Evolutionary conservation across 345 rosid genomes (phyloP), one percentile per base, ranked within the genome.

Genomic region (Corymbia maculata): DNA sequence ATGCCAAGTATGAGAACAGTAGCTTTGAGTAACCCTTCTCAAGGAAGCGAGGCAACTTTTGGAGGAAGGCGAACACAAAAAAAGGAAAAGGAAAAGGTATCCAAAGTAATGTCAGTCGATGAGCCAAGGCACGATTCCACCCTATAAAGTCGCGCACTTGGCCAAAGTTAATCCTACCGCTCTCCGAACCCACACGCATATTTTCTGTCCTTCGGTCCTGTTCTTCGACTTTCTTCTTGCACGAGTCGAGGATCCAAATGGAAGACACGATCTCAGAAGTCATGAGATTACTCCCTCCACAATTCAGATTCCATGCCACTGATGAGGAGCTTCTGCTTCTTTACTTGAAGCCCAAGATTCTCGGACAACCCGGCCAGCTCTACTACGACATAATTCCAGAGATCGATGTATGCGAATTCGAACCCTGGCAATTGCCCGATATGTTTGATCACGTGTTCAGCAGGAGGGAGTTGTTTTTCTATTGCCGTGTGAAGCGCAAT

Each of bases 371-470:
- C 26, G 13, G 30, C 4, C 75, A 88, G 55, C 42, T 84, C 66
- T 6, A 47, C 47, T 88, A 66, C 53, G 3, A 0, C 32, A 42
- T 49, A 36, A 92, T 95, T 55, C 88, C 89, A 64, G 93, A 93
- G 64, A 79, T 95, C 87, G 89, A 91, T 13, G 87, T 94, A 19
- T 86, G 86, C 86, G 64, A 57, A 85, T 90, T 59, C 7, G 95
- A 95, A 64, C 97, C 97, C 26, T 92, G 94, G 93, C 90, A 95
- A 1, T 59, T 95, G 50, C 93, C 92, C 14, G 89, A 44, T 92
- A 89, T 88, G 82, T 89, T 42, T 44, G 49, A 75, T 5, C 17
- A 30, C 30, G 42, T 51, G 82, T 52, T 94, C 19, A 86, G 68
- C 19, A 90, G 93, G 85, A 68, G 10, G 24, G 88, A 64, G 28